Conservation (phyloP, 2,329 filamentous ascomycete genomes). For the Pseudogymnoascus sp. region DNA sequence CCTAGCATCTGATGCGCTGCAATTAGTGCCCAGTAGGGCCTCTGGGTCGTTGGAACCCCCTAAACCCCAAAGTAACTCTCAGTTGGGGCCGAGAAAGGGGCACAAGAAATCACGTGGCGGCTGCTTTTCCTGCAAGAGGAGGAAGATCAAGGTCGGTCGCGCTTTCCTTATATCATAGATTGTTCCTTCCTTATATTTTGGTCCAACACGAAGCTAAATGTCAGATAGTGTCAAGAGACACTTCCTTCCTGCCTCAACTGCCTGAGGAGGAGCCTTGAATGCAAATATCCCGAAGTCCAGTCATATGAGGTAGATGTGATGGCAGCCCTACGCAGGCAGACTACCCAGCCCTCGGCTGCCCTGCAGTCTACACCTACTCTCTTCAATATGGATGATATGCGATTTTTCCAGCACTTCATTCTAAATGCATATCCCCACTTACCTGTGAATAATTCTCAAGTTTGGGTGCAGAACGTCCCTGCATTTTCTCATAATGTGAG, state of each 20-base stretch:
- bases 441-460: slow-evolving; percentile 54
- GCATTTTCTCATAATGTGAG: slow-evolving; percentile 58
- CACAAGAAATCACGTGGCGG: slow-evolving; percentile 59
- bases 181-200: neutral
- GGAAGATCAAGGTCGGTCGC: slow-evolving; percentile 52
- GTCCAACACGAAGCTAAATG: neutral
- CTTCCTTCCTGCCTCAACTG: slow-evolving; percentile 56
- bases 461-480: slow-evolving; percentile 61
- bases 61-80: neutral
- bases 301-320: slow-evolving; percentile 38
- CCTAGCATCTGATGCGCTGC: neutral
- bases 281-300: slow-evolving; percentile 53
- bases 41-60: neutral
- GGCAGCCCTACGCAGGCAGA: slow-evolving; percentile 10
- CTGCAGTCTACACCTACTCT: slow-evolving; percentile 42
- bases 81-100: slow-evolving; percentile 37
- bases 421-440: slow-evolving; percentile 54
- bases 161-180: neutral
- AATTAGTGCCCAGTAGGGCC: neutral
- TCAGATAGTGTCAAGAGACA: slow-evolving; percentile 53
- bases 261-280: slow-evolving; percentile 51
- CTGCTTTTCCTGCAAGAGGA: slow-evolving; percentile 59
- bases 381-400: slow-evolving; percentile 57
- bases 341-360: slow-evolving; percentile 9
- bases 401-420: slow-evolving; percentile 61